phyloP scores from a whole-genome alignment of 176 grass and related monocot genomes.

The Cenchrus americanus region DNA sequence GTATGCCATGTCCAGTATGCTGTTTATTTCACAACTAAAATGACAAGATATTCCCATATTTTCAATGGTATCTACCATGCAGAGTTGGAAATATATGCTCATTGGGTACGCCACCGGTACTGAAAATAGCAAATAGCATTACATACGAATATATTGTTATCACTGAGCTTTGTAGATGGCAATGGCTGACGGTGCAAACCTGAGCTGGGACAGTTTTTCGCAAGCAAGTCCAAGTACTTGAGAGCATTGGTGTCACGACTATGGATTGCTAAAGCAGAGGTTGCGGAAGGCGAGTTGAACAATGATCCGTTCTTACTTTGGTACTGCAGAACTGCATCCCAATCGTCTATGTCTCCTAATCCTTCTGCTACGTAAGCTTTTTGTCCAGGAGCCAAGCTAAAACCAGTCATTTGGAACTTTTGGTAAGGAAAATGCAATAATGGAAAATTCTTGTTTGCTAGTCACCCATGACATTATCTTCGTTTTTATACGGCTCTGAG shows the following conservation, averaged over 20 bases:
- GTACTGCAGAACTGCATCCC: constrained; percentile 49
- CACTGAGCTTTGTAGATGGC: too few species aligned
- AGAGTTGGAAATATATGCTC: background rate
- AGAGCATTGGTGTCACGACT: constrained; percentile 50
- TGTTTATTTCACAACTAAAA: background rate
- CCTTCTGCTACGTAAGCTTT: constrained; percentile 64
- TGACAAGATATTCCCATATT: background rate
- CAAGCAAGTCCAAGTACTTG: constrained; percentile 47
- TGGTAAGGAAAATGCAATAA: too few species aligned
- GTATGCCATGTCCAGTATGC: background rate
- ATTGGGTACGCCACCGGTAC: background rate
- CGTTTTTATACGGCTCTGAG: too few species aligned
- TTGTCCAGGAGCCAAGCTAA: background rate
- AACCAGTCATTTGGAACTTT: too few species aligned
- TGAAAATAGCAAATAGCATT: background rate
- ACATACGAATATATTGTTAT: too few species aligned
- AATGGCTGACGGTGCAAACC: constrained; percentile 12
- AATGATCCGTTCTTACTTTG: constrained; percentile 66
- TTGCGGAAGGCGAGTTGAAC: too few species aligned
- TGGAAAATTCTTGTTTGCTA: too few species aligned
- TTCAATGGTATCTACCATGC: background rate
- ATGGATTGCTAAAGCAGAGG: constrained; percentile 50
- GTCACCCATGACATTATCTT: too few species aligned
- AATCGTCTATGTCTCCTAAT: constrained; percentile 44
- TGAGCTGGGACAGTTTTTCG: constrained; percentile 40